Evolutionary conservation across 805 yeast species (phyloP), one percentile per base, ranked within the genome.

Genomic region (Lipomyces lipofer): DNA sequence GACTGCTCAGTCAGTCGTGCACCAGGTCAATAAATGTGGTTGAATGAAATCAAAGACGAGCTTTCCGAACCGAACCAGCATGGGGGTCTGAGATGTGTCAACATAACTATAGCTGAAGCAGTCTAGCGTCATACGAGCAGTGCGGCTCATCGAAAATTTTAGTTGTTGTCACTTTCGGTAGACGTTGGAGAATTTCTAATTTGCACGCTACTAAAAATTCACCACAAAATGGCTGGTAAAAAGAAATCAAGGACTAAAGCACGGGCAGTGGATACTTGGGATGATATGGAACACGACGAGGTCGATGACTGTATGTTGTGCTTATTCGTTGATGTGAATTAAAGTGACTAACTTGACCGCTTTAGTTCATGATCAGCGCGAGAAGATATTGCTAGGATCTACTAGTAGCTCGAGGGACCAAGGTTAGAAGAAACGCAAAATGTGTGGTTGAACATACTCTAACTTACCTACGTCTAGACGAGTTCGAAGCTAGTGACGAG

Each of bases 401-500:
- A 49, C 24, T 43, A 47, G 46, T 38, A 40, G 51, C 29, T 60
- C 56, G 40, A 51, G 57, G 19, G 66, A 52, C 45, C 7, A 33
- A 24, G 36, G 60, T 55, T 24, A 63, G 67, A 12, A 27, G n/a
- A n/a, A n/a, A n/a, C n/a, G n/a, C n/a, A 3, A 48, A 49, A 6
- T 47, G 43, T 12, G 39, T 12, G 21, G 35, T 30, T n/a, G 12
- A n/a, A n/a, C n/a, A n/a, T n/a, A n/a, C n/a, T n/a, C n/a, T n/a
- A 9, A 10, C 12, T 24, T 24, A 27, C 64, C 9, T n/a, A n/a
- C n/a, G n/a, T n/a, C n/a, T n/a, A n/a, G n/a, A n/a, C n/a, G 72
- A 69, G 13, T 46, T 48, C 28, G 75, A 72, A 13, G 73, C 74
- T 27, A 76, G 79, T 17, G 86, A 84, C 49, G 84, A 80, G 58